Evolutionary conservation across 2,329 filamentous ascomycete species (phyloP), one percentile per base, ranked within the genome.

Genomic region (Aureobasidium zeae): DNA sequence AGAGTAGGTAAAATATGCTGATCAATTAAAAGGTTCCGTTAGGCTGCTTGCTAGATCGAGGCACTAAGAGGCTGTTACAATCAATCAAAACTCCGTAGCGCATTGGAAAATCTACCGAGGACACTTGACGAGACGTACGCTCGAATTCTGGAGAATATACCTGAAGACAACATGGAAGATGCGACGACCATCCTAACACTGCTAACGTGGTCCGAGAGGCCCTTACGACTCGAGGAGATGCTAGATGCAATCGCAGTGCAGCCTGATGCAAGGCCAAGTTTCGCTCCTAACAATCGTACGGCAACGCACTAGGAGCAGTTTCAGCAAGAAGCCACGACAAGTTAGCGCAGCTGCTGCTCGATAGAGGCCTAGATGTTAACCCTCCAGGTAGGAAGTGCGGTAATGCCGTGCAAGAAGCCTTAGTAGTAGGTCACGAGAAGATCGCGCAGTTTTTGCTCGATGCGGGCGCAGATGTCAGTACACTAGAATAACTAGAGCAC

Each of bases 31-130:
- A 36, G 31, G 31, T 44, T 44, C 5, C 31, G 31, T n/a, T 44
- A 25, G 41, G 32, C 32, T 15, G 16, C 17, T 5, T 44, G 41
- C 19, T 25, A 44, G 25, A n/a, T 44, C 4, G 41, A 44, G 11
- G 32, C 41, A 3, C 11, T 44, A 5, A 13, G 9, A 19, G 9
- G 24, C 4, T 36, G 31, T 11, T 20, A 10, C 11, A 16, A 28
- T 16, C 24, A 17, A 8, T 17, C 25, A 7, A 16, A 12, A 11
- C 25, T 38, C 10, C 24, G 7, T 8, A 6, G 8, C 2, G 17
- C 35, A 1, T n/a, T 30, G 1, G 1, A 11, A 5, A 21, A 21
- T 5, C 35, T 38, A 12, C 25, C 35, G 2, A 21, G 12, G 25
- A 38, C 35, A 9, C 35, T 38, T 5, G 12, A 38, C 4, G 32